Base-by-base conservation (phyloP, 2,329 filamentous ascomycete genomes). In the Colletotrichum somersetense region DNA sequence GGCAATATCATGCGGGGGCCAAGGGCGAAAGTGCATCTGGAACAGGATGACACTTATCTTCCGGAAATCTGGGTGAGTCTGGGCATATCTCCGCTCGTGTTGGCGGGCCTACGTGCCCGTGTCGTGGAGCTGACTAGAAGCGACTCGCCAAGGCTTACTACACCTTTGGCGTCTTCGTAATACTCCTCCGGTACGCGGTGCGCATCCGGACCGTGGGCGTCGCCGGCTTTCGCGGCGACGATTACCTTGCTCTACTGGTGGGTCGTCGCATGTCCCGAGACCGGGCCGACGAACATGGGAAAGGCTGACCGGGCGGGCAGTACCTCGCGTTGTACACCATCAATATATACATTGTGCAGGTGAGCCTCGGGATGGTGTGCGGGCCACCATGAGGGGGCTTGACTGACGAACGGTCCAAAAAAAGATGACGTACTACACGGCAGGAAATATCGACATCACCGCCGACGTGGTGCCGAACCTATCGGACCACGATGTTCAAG, bases 241-340 rank as follows among this genome's bases (percentile, higher is more conserved):
- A 76, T 40, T 76, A 74, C 44, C 64, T 76, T 2, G 69, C 73
- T 7, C 30, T 75, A 10, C 42, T 73, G 26, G 75, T 76, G 62
- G 20, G 75, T 58, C 40, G 16, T 18, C 7, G 30, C 30, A 30
- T 30, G 30, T 30, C 30, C 30, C 30, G 7, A 5, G 40, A 1
- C 23, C 7, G 12, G n/a, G 26, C 4, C n/a, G 6, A 11, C 26
- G 38, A 14, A 3, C 3, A 1, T 3, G 16, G 4, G 4, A 2
- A 6, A 5, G 8, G 3, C 30, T 72, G 30, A 62, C 23, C 23
- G 5, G 0, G 7, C 2, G 38, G 35, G n/a, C 44, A 78, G 77
- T 77, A 74, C 23, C 66, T 78, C 26, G 35, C 58, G 6, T 38
- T 79, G 1, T 77, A 77, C 67, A 77, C 74, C 2, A 55, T 75